Evolutionary conservation across 2,329 filamentous ascomycete species (phyloP), one percentile per base, ranked within the genome.

Genomic region (Trichoderma brevicompactum): DNA sequence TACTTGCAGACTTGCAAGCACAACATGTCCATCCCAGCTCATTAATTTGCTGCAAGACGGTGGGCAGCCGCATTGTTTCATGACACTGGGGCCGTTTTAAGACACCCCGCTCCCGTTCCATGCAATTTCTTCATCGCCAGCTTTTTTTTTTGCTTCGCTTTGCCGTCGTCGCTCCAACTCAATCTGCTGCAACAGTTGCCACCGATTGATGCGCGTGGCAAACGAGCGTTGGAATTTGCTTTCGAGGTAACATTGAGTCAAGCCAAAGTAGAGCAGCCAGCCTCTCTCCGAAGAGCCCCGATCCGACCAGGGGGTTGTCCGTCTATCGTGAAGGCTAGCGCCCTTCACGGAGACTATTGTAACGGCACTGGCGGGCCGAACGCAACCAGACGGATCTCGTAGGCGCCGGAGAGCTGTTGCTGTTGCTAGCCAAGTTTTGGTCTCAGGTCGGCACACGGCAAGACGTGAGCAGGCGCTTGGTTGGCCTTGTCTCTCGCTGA

Each of bases 81-180:
- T 44, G 23, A 58, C n/a, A 44, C 62, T 59, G 62, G 62, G 62
- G 62, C 52, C 46, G 61, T 49, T 59, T 43, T 52, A 36, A 58
- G 53, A 59, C 53, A 65, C 62, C 62, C 62, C 62, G 53, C 62
- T 52, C 46, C 32, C 44, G 44, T 58, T 52, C 62, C 53, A 65
- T 46, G 62, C 62, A 65, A 65, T 65, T 52, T 65, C 60, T 54
- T 13, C 43, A 65, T 50, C 15, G n/a, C 48, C 34, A 55, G 19
- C 40, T 36, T 36, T 8, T 28, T 54, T 36, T 36, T 8, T 28
- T 54, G 17, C 34, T n/a, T 38, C 19, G 7, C 6, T 38, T 38
- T 38, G 36, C 36, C 36, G 36, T 38, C 40, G 10, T 15, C 15
- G 6, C 40, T 6, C 40, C 40, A 43, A 43, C 8, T 15, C 40